Evolutionary conservation across 2,329 filamentous ascomycete species (phyloP), one percentile per base, ranked within the genome.

Genomic region (Trichoderma endophyticum): DNA sequence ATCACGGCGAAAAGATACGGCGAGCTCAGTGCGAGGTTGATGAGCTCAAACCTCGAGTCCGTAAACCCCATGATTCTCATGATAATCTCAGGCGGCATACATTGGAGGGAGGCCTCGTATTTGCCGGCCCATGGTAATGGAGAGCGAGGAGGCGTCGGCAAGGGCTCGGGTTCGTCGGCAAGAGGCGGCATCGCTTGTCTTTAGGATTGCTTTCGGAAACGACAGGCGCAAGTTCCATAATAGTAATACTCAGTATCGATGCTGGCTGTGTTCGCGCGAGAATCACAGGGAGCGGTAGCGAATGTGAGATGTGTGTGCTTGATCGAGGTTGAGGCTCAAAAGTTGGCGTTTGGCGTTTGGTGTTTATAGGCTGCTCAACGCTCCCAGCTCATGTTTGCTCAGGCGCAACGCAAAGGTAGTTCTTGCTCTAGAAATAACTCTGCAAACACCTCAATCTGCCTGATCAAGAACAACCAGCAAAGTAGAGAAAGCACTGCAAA

Each of bases 41-140:
- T 32, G n/a, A 70, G 54, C 21, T 70, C 67, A 11, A 26, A 14
- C 15, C 48, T 70, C 6, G 67, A 51, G 6, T 39, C 3, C 14
- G 36, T 39, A 24, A 14, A 54, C 2, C 67, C 67, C 67, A 70
- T 70, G 39, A 62, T 54, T 6, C 15, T 54, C 3, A 6, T 18
- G 15, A 62, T 28, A 14, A 70, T 70, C 39, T 70, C 67, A 6
- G 67, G 67, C 6, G 67, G 67, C 36, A 70, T 43, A 21, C 5
- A 32, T 8, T 61, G 28, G 2, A 69, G 26, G 26, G 57, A 34
- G 8, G 15, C 6, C 8, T 11, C 15, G 36, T 39, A 34, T 21
- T n/a, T 60, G 30, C 30, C 28, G n/a, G 30, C 32, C 57, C 28
- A 34, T 8, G 28, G 57, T 11, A 60, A 34, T 15, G 30, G 57